phyloP scores from a whole-genome alignment of 1,139 yeast genomes.

The Blastobotrys illinoisensis region DNA sequence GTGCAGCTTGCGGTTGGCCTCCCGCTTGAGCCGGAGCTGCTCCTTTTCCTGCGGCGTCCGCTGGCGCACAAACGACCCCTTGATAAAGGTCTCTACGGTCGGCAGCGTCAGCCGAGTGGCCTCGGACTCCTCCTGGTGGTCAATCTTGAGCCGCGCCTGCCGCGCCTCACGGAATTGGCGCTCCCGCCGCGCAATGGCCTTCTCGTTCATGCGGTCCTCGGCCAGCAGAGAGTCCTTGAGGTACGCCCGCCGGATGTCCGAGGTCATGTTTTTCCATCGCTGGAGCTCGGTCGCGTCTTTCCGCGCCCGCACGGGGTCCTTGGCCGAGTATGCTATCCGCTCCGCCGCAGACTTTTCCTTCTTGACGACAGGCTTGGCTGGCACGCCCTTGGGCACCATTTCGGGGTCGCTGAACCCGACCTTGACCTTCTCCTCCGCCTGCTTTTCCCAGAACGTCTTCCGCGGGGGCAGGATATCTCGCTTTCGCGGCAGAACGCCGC shows the following conservation, averaged over 20 bases:
- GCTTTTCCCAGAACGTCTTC: conserved; percentile 33
- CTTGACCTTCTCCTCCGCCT: conserved; percentile 42
- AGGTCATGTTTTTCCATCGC: conserved; percentile 50
- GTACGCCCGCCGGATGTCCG: conserved; percentile 68
- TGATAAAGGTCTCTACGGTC: conserved; percentile 58
- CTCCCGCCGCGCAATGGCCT: conserved; percentile 27
- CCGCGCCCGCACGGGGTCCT: conserved; percentile 33
- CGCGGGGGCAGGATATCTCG: conserved; percentile 59
- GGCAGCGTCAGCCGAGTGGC: conserved; percentile 71
- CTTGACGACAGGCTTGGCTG: conserved; percentile 50
- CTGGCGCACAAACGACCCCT: conserved; percentile 64
- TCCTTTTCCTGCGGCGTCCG: conserved; percentile 64
- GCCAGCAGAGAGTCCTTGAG: conserved; percentile 58
- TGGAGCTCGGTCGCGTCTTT: conserved; percentile 42
- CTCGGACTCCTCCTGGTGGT: conserved; percentile 37
- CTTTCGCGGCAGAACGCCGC: conserved; percentile 76
- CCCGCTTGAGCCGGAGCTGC: conserved; percentile 46
- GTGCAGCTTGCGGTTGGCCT: conserved; percentile 45
- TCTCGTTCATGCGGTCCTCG: conserved; percentile 51
- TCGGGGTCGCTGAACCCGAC: conserved; percentile 73
- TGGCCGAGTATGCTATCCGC: conserved; percentile 49
- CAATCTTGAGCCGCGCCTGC: conserved; percentile 31
- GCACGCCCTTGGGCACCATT: conserved; percentile 63
- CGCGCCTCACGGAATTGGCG: conserved; percentile 29
- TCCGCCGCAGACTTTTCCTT: conserved; percentile 50